These are phyloP conservation scores for Spizellomyces sp. DNA, from an alignment of 192 early-diverging fungal species.

Conservation along the genomic window DNA sequence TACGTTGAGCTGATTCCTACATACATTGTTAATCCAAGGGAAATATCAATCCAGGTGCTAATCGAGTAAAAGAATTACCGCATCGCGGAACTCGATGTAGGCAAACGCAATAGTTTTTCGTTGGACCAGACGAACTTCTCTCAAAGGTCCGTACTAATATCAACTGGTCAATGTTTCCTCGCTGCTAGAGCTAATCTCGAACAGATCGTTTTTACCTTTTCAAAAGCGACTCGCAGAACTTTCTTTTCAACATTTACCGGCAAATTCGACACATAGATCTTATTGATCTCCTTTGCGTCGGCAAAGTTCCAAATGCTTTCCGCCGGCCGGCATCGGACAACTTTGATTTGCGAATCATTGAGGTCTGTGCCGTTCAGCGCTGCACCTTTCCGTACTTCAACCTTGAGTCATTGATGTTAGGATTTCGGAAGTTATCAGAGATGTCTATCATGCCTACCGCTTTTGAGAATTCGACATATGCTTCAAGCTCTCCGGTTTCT, in stretches of 20 bases:
- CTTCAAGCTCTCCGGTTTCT: constrained; percentile 42
- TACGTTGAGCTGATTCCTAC: no score
- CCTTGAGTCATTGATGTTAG: constrained; percentile 14
- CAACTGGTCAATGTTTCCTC: neutral
- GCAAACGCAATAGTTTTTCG: constrained; percentile 47
- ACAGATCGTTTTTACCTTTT: constrained; percentile 23
- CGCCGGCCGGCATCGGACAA: constrained; percentile 42
- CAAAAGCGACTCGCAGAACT: constrained; percentile 42
- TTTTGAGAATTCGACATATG: constrained; percentile 47
- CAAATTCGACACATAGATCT: constrained; percentile 50
- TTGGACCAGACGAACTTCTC: constrained; percentile 46
- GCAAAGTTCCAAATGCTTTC: constrained; percentile 35
- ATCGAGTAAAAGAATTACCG: constrained; percentile 5
- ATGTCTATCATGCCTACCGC: constrained; percentile 18
- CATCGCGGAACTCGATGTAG: constrained; percentile 52
- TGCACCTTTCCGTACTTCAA: constrained; percentile 32
- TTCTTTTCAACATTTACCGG: constrained; percentile 37
- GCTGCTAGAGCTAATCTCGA: neutral
- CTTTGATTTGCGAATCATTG: constrained; percentile 10
- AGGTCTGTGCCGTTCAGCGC: constrained; percentile 26
- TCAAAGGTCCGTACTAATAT: constrained; percentile 46
- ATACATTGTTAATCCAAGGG: no score
- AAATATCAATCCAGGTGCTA: no score
- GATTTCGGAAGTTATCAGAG: neutral
- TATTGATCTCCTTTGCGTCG: constrained; percentile 31